Conservation (phyloP, 306 rosid genomes). For the Prunus kanzakura region DNA sequence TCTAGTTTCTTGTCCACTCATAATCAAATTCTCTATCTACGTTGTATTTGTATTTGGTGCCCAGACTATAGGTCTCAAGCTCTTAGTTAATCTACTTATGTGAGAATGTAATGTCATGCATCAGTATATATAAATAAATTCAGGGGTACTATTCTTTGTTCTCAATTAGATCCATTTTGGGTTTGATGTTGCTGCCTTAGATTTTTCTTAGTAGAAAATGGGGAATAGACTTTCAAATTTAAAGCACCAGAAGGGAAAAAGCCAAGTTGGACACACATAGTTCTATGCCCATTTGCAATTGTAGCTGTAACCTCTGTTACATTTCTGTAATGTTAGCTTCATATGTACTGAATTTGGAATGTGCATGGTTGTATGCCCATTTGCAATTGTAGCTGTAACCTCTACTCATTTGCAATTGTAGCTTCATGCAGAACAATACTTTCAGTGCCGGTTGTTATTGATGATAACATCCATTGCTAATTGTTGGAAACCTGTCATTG, state of each 20-base stretch:
- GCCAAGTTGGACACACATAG: background rate
- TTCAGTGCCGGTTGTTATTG: background rate
- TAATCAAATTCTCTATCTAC: background rate
- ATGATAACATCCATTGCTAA: background rate
- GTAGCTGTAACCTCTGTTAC: background rate
- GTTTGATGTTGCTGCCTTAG: background rate
- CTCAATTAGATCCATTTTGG: background rate
- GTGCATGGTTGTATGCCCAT: background rate
- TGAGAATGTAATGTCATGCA: background rate
- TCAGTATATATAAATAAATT: background rate
- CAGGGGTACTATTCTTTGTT: background rate
- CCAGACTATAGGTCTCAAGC: background rate
- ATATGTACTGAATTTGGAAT: background rate
- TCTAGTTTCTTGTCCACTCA: background rate
- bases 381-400: background rate
- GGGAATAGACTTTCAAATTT: background rate
- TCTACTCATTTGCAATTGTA: no score
- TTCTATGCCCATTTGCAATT: background rate
- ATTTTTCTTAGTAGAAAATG: background rate
- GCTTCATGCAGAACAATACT: background rate
- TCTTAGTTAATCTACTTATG: background rate
- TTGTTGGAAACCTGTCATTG: background rate
- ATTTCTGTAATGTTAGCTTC: background rate
- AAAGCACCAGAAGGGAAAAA: background rate
- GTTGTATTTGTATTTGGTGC: background rate